Percentiles rank a stretch among this genome's conserved stretches.
Conservation (phyloP, 2,329 filamentous ascomycete species). For the Neurospora sp. region DNA sequence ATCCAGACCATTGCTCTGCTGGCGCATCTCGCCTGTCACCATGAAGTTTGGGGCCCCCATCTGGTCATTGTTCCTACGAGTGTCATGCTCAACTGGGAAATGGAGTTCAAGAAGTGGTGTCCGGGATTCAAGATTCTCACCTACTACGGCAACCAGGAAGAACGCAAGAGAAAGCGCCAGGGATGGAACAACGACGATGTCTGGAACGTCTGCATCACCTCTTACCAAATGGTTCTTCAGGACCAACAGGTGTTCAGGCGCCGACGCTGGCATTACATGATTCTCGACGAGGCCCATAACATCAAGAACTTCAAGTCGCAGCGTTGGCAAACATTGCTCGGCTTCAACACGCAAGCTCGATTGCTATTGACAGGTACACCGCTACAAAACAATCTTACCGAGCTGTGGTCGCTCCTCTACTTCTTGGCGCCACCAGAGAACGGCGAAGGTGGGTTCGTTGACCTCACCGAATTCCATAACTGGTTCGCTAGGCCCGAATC, state of each 20-base stretch:
- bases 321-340: constrained; percentile 89
- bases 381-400: constrained; percentile 91
- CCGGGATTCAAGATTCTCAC: constrained; percentile 96
- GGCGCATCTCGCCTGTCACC: constrained; percentile 81
- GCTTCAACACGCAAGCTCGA: constrained; percentile 81
- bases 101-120: constrained; percentile 99
- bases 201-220: constrained; percentile 97
- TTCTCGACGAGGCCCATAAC: constrained; percentile 96
- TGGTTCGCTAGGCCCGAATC: constrained; percentile 94
- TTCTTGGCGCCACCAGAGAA: constrained; percentile 91
- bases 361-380: constrained; percentile 89
- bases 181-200: constrained; percentile 90
- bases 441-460: constrained; percentile 81
- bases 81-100: constrained; percentile 99
- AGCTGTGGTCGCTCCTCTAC: constrained; percentile 93
- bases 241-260: constrained; percentile 92
- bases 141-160: constrained; percentile 90
- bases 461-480: constrained; percentile 90
- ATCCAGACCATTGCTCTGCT: constrained; percentile 95
- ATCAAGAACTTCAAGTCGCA: constrained; percentile 99
- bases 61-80: constrained; percentile 94
- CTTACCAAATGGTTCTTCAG: constrained; percentile 90
- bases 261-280: constrained; percentile 93
- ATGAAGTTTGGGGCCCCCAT: constrained; percentile 92
- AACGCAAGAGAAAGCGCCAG: constrained; percentile 80